Conservation (phyloP, 2,329 filamentous ascomycete genomes). For the Boeremia exigua region DNA sequence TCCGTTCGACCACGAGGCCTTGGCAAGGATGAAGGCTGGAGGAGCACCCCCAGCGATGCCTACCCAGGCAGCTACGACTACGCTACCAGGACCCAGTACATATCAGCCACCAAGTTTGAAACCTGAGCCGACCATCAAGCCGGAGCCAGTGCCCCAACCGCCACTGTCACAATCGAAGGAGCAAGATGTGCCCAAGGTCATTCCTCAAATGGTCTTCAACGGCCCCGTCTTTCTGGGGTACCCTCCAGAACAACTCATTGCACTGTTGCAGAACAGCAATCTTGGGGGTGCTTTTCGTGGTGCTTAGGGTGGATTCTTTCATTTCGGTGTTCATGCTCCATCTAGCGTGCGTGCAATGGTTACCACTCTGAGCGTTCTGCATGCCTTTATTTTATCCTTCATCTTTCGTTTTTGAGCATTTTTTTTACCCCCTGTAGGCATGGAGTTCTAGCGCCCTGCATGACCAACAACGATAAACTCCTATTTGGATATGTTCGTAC, state of each 20-base stretch:
- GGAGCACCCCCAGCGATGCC: conserved; percentile 9
- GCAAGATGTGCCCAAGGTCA: conserved; percentile 25
- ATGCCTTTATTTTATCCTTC: not conserved
- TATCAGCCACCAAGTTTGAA: conserved; percentile 14
- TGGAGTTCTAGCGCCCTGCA: not conserved
- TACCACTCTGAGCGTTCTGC: conserved; percentile 7
- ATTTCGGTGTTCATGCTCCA: not conserved
- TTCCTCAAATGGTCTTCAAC: conserved; percentile 82
- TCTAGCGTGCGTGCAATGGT: not conserved
- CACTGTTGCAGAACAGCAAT: conserved; percentile 45
- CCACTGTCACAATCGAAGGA: conserved; percentile 15
- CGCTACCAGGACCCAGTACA: conserved; percentile 20
- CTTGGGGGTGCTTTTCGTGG: conserved; percentile 40
- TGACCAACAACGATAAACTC: not conserved
- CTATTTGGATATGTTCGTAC: not conserved
- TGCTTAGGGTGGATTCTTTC: not conserved
- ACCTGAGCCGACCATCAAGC: conserved; percentile 16
- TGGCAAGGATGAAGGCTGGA: conserved; percentile 24
- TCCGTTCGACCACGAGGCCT: conserved; percentile 44
- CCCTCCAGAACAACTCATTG: conserved; percentile 45
- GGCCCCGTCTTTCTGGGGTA: conserved; percentile 96
- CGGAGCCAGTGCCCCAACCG: conserved; percentile 9
- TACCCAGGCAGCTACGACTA: conserved; percentile 13
- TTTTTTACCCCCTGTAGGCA: not conserved
- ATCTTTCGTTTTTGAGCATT: not conserved